These are phyloP conservation scores for Alternaria angustiovoidea DNA, from an alignment of 2,329 filamentous ascomycete genomes.

Conservation along the genomic window DNA sequence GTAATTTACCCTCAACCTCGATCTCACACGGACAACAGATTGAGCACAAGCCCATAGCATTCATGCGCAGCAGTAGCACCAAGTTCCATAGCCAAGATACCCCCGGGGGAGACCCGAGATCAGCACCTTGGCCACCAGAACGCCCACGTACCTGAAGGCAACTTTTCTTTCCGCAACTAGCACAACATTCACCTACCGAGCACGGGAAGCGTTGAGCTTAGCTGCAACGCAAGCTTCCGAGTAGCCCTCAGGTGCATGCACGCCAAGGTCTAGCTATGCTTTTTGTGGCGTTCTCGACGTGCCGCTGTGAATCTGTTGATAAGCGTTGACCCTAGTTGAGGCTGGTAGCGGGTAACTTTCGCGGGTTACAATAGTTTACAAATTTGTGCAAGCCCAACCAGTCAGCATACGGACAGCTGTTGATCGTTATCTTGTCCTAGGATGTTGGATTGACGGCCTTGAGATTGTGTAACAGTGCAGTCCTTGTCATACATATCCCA, in stretches of 20 bases:
- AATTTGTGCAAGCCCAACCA: not conserved
- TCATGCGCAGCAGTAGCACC: conserved; percentile 7
- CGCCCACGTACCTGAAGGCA: conserved; percentile 2
- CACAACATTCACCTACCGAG: conserved; percentile 5
- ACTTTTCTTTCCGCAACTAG: conserved; percentile 4
- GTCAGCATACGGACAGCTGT: not conserved
- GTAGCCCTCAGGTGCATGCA: conserved; percentile 1
- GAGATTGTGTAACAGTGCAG: not conserved
- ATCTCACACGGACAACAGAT: conserved; percentile 3
- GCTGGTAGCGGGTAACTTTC: not conserved
- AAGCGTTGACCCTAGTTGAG: conserved; percentile 4
- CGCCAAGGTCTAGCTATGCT: not conserved
- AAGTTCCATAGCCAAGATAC: conserved; percentile 7
- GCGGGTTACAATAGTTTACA: not conserved
- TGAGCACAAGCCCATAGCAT: conserved; percentile 7
- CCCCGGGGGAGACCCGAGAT: conserved; percentile 33
- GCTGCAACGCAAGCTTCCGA: conserved; percentile 3
- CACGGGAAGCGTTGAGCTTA: conserved; percentile 7
- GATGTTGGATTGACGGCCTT: not conserved
- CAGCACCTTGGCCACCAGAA: conserved; percentile 19
- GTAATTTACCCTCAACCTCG: not conserved
- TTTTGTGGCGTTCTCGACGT: conserved; percentile 9
- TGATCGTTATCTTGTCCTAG: conserved; percentile 8
- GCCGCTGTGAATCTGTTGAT: conserved; percentile 1
- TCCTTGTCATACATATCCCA: conserved; percentile 1